Evolutionary conservation across 257 asterid species (phyloP).

Genomic region (Petunia secreta): DNA sequence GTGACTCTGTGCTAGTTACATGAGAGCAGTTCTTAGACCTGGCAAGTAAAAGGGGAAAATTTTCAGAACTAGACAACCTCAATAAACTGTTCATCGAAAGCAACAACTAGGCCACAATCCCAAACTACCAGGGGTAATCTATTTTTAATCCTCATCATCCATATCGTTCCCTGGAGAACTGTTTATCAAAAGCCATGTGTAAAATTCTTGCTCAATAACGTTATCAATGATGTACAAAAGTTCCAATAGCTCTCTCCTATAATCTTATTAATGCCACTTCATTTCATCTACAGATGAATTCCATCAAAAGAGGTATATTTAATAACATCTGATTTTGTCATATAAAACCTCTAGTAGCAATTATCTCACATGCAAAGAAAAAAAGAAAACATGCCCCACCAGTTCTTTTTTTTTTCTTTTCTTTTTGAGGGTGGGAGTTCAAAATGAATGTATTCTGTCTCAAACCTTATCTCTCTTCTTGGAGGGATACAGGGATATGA

Average conservation of each 20-base stretch:
- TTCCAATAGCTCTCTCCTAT: slow-evolving; percentile 1
- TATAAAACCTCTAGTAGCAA: neutral
- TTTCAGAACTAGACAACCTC: slow-evolving; percentile 30
- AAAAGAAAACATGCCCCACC: slow-evolving; percentile 7
- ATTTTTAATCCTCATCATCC: neutral
- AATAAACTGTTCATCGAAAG: slow-evolving; percentile 24
- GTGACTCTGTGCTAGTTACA: slow-evolving; percentile 37
- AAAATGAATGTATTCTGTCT: neutral
- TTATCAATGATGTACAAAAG: neutral
- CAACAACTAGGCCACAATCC: slow-evolving; percentile 21
- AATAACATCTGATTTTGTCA: neutral
- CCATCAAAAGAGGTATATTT: neutral
- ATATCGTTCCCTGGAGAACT: neutral
- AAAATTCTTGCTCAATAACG: neutral
- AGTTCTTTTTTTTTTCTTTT: neutral
- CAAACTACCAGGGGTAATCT: slow-evolving; percentile 9
- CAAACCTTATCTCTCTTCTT: neutral
- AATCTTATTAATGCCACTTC: neutral
- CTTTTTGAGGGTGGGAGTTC: slow-evolving; percentile 10
- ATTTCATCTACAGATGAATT: slow-evolving; percentile 9
- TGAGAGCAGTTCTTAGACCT: slow-evolving; percentile 53
- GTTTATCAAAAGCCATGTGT: slow-evolving; percentile 14
- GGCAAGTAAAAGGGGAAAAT: slow-evolving; percentile 35
- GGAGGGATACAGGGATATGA: neutral
- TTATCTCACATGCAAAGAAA: neutral